Conservation (phyloP, 805 yeast species). For the Wickerhamomyces silvicola region DNA sequence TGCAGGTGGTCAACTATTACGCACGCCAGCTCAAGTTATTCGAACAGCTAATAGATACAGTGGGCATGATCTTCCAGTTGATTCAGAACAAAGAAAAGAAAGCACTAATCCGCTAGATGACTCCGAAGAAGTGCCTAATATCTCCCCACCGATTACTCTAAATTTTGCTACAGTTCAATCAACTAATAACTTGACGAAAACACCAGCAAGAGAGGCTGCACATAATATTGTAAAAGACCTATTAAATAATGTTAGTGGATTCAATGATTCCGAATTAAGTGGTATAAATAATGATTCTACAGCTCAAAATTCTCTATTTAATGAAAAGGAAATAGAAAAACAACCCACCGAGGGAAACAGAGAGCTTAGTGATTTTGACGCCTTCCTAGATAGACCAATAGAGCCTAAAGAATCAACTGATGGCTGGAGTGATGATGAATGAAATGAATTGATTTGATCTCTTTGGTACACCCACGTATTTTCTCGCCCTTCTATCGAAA, state of each 20-base stretch:
- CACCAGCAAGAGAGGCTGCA: slow-evolving; percentile 21
- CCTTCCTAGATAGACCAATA: slow-evolving; percentile 16
- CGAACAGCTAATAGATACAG: slow-evolving; percentile 14
- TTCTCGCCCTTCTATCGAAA: too few relatives aligned
- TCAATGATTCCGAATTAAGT: slow-evolving; percentile 13
- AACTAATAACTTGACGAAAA: slow-evolving; percentile 1
- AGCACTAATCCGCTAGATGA: slow-evolving; percentile 13
- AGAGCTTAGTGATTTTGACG: slow-evolving; percentile 16
- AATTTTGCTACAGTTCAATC: slow-evolving; percentile 12
- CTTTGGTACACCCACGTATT: not conserved
- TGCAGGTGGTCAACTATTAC: slow-evolving; percentile 29
- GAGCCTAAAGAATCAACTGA: not conserved
- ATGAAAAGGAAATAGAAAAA: slow-evolving; percentile 1
- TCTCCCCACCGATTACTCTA: slow-evolving; percentile 22
- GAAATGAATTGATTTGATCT: not conserved
- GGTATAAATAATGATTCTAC: slow-evolving; percentile 1
- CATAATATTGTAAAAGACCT: slow-evolving; percentile 19
- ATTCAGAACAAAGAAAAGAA: not conserved
- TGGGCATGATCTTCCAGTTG: slow-evolving; percentile 6
- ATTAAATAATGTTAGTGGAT: slow-evolving; percentile 20
- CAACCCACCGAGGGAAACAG: not conserved
- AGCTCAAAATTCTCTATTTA: slow-evolving; percentile 6
- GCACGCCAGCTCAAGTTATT: slow-evolving; percentile 20
- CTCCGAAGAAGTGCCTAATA: slow-evolving; percentile 16
- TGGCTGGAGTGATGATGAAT: slow-evolving; percentile 18